Conservation (phyloP, 805 yeast genomes). For the Metschnikowia matae region DNA sequence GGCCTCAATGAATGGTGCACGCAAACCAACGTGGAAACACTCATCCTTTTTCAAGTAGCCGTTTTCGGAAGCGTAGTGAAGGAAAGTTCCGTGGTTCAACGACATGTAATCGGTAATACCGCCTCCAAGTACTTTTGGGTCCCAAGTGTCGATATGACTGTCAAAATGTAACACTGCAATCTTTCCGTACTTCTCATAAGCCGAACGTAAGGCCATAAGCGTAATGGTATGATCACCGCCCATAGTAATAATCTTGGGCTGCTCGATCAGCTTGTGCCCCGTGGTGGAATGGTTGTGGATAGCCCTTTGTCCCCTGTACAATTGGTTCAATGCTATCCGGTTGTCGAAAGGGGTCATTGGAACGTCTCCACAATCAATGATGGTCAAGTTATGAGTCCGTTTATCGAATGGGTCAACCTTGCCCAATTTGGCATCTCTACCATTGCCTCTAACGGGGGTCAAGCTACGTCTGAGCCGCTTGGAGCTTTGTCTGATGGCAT, state of each 20-base stretch:
- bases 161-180: conserved; percentile 60
- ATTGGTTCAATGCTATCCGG: conserved; percentile 56
- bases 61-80: conserved; percentile 66
- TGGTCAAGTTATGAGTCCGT: conserved; percentile 28
- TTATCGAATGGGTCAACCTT: conserved; percentile 51
- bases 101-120: conserved; percentile 55
- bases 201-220: conserved; percentile 48
- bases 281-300: conserved; percentile 35
- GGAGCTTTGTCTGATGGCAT: conserved; percentile 45
- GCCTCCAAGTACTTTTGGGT: conserved; percentile 60
- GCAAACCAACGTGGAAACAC: conserved; percentile 58
- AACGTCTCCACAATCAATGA: conserved; percentile 64
- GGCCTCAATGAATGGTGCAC: conserved; percentile 56
- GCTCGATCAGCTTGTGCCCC: conserved; percentile 15
- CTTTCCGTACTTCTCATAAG: conserved; percentile 45
- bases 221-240: conserved; percentile 64
- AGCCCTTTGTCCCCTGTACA: conserved; percentile 52
- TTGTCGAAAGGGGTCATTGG: conserved; percentile 69
- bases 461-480: conserved; percentile 44
- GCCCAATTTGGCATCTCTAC: conserved; percentile 32
- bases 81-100: conserved; percentile 64
- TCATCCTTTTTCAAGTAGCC: conserved; percentile 50
- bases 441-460: conserved; percentile 25
- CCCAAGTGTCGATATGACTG: conserved; percentile 69
- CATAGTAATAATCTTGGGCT: conserved; percentile 45